A percentile compares a stretch with the other conserved stretches of the same genome.
These are phyloP conservation scores for Avena eriantha DNA, from an alignment of 176 grass and related monocot species.

Conservation along the genomic window DNA sequence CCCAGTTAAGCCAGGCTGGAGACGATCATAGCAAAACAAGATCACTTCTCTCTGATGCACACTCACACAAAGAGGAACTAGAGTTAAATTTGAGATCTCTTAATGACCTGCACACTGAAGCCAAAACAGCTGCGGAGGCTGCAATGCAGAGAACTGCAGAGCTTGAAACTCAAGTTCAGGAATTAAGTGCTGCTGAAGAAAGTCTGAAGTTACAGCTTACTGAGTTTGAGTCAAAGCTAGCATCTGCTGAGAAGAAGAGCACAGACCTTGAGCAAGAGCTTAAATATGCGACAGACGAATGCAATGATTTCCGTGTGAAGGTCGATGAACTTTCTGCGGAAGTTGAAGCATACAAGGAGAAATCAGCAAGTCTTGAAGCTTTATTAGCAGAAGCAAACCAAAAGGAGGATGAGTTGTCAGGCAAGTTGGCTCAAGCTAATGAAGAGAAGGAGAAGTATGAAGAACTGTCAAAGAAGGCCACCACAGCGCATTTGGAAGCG, in stretches of 20 bases:
- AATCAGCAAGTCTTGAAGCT: conserved; percentile 54
- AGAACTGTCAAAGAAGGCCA: conserved; percentile 56
- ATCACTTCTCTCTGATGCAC: conserved; percentile 65
- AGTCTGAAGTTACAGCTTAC: conserved; percentile 57
- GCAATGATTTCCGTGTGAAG: conserved; percentile 40
- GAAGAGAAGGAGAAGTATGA: conserved; percentile 77
- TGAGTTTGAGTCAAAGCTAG: conserved; percentile 64
- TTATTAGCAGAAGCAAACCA: conserved; percentile 57
- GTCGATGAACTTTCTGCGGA: conserved; percentile 62
- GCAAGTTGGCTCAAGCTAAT: conserved; percentile 58
- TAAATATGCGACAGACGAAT: conserved; percentile 51
- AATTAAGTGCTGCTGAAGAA: conserved; percentile 64
- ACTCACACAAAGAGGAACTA: conserved; percentile 73
- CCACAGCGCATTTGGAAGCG: conserved; percentile 61
- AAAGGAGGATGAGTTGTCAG: conserved; percentile 52
- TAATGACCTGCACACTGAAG: conserved; percentile 60
- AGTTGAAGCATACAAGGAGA: conserved; percentile 72
- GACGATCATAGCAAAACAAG: conserved; percentile 63
- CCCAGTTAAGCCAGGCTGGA: conserved; percentile 52
- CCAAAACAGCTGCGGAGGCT: conserved; percentile 54
- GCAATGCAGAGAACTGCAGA: conserved; percentile 50
- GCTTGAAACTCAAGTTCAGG: conserved; percentile 66
- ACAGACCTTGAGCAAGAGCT: conserved; percentile 75
- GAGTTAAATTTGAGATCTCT: conserved; percentile 70
- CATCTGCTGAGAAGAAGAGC: conserved; percentile 61